Conservation (phyloP, 768 basidiomycete species). For the Suillus hirtellus region DNA sequence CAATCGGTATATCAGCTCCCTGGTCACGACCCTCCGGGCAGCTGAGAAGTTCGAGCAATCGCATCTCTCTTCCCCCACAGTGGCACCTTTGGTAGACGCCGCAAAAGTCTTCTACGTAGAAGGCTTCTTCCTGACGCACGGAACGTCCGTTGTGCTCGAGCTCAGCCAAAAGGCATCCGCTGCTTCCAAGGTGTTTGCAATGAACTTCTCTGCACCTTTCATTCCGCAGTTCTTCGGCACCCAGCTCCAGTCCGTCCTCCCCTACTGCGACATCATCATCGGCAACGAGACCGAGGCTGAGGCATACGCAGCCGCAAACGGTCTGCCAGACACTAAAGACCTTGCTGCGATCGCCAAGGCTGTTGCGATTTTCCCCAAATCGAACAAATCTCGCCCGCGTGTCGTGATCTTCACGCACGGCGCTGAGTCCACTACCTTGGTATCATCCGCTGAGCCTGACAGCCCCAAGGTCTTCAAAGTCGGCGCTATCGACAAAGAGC, state of each 20-base stretch:
- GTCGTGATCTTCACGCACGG: slow-evolving; percentile 93
- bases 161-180: slow-evolving; percentile 77
- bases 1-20: slow-evolving; percentile 53
- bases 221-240: slow-evolving; percentile 90
- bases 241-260: slow-evolving; percentile 79
- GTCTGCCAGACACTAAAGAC: slow-evolving; percentile 65
- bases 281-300: slow-evolving; percentile 97
- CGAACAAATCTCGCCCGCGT: slow-evolving; percentile 74
- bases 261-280: slow-evolving; percentile 86
- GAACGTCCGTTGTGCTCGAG: slow-evolving; percentile 65
- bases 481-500: slow-evolving; percentile 49
- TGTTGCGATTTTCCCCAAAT: slow-evolving; percentile 76
- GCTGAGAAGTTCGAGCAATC: slow-evolving; percentile 88
- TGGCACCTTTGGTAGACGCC: slow-evolving; percentile 73
- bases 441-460: slow-evolving; percentile 56
- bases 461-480: slow-evolving; percentile 61
- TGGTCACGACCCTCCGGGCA: slow-evolving; percentile 87
- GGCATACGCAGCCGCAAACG: slow-evolving; percentile 76
- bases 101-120: slow-evolving; percentile 93
- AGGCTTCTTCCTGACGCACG: slow-evolving; percentile 97
- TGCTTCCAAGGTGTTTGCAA: slow-evolving; percentile 80
- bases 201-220: slow-evolving; percentile 98
- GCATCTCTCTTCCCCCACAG: slow-evolving; percentile 73
- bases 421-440: slow-evolving; percentile 73
- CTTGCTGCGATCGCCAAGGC: slow-evolving; percentile 67